A percentile compares a stretch with the other conserved stretches of the same genome.
These are phyloP conservation scores for Geotrichum klebahnii DNA, from an alignment of 1,139 yeast species.

Conservation along the genomic window DNA sequence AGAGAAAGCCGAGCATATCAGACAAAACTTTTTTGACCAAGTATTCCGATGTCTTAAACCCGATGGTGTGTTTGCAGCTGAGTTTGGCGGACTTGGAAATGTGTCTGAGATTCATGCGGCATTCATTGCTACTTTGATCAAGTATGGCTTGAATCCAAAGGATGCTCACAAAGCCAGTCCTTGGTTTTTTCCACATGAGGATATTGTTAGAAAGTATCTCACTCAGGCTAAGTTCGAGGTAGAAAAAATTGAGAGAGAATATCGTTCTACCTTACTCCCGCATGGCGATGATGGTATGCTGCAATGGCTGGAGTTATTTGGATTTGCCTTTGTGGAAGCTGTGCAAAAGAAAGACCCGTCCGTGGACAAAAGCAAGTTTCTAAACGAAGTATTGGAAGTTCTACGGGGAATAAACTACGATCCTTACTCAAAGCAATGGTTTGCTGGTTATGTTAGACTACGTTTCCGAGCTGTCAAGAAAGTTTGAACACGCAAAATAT, in stretches of 20 bases:
- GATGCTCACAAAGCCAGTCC: constrained; percentile 22
- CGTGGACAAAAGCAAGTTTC: constrained; percentile 9
- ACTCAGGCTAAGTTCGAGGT: constrained; percentile 27
- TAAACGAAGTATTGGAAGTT: constrained; percentile 17
- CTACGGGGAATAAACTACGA: constrained; percentile 13
- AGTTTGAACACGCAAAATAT: too few species aligned
- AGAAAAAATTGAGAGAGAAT: constrained; percentile 26
- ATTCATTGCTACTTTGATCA: constrained; percentile 21
- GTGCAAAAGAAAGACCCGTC: constrained; percentile 11
- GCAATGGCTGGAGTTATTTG: constrained; percentile 30
- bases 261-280: constrained; percentile 27
- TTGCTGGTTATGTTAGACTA: constrained; percentile 19
- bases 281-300: constrained; percentile 27
- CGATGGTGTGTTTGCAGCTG: constrained; percentile 57
- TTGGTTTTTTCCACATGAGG: constrained; percentile 28
- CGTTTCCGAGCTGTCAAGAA: constrained; percentile 21
- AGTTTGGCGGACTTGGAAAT: constrained; percentile 31
- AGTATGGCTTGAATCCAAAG: constrained; percentile 19
- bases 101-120: constrained; percentile 29
- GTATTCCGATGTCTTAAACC: constrained; percentile 79
- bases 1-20: constrained; percentile 14
- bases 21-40: constrained; percentile 57
- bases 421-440: constrained; percentile 13
- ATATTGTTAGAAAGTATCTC: constrained; percentile 21
- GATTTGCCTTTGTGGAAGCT: constrained; percentile 26